Evolutionary conservation across 2,329 filamentous ascomycete genomes (phyloP).

Genomic region (Pyricularia grisea): DNA sequence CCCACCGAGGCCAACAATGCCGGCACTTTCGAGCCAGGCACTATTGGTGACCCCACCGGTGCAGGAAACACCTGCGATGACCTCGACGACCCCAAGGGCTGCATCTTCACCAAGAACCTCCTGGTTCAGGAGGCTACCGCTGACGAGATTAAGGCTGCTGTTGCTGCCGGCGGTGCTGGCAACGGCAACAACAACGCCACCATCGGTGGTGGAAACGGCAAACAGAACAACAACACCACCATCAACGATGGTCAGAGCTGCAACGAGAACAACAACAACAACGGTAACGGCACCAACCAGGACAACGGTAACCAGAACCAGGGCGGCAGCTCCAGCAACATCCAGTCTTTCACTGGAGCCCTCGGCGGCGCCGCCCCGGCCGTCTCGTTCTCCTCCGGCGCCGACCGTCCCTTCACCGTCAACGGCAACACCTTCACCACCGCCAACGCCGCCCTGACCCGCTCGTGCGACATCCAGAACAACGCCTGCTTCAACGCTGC

Average conservation of each 20-base stretch:
- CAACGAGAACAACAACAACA: conserved; percentile 5
- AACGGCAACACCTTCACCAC: conserved; percentile 30
- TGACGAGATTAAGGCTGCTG: conserved; percentile 43
- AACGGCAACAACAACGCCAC: conserved; percentile 9
- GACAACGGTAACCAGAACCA: conserved; percentile 6
- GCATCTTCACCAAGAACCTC: conserved; percentile 45
- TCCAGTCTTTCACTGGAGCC: conserved; percentile 29
- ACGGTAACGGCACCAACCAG: neutral
- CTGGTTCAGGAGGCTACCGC: conserved; percentile 43
- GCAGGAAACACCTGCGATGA: conserved; percentile 46
- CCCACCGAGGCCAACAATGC: conserved; percentile 49
- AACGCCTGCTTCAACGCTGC: conserved; percentile 32
- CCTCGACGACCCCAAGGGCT: conserved; percentile 37
- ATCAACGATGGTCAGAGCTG: neutral
- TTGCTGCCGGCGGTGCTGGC: conserved; percentile 20
- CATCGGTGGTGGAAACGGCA: neutral
- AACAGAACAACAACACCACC: conserved; percentile 5
- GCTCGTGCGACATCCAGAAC: conserved; percentile 35
- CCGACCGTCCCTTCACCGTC: conserved; percentile 23
- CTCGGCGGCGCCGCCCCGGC: conserved; percentile 28
- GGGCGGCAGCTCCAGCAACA: conserved; percentile 15
- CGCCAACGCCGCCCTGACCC: conserved; percentile 26
- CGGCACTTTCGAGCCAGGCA: conserved; percentile 54
- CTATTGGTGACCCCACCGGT: conserved; percentile 27
- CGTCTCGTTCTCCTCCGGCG: conserved; percentile 22